phyloP scores from a whole-genome alignment of 371 early-diverging fungal genomes.

The Zychaea mexicana region DNA sequence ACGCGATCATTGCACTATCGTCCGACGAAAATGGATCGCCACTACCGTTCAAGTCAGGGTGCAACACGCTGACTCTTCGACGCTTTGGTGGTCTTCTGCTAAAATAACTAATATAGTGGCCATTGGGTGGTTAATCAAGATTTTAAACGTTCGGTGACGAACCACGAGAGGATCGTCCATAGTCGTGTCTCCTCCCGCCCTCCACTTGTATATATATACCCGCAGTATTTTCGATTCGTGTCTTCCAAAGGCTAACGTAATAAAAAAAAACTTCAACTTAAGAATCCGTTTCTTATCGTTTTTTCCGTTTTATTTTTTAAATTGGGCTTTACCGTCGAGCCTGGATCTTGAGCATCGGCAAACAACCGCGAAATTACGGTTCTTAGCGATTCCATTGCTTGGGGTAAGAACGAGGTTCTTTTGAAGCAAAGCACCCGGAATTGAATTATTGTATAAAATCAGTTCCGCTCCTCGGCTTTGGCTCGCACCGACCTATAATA shows the following conservation, averaged over 20 bases:
- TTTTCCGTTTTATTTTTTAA: too few species aligned
- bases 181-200: background rate
- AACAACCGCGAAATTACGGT: conserved; percentile 46
- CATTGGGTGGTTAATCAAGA: background rate
- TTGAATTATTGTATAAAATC: too few species aligned
- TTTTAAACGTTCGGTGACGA: background rate
- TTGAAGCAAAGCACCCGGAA: too few species aligned
- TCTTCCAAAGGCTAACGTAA: conserved; percentile 12
- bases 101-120: conserved; percentile 13
- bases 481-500: too few species aligned
- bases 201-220: background rate
- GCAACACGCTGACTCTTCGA: conserved; percentile 37
- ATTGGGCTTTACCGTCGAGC: conserved; percentile 20
- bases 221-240: conserved; percentile 13
- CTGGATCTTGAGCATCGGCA: conserved; percentile 38
- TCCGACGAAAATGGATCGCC: conserved; percentile 13
- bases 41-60: conserved; percentile 24
- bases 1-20: conserved; percentile 27
- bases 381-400: conserved; percentile 43
- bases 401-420: background rate
- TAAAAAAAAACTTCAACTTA: background rate
- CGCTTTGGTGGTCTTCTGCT: conserved; percentile 39
- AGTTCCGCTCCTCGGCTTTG: too few species aligned
- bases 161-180: too few species aligned
- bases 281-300: background rate